phyloP scores from a whole-genome alignment of 352 stramenopile species.

The Phytophthora sp. region DNA sequence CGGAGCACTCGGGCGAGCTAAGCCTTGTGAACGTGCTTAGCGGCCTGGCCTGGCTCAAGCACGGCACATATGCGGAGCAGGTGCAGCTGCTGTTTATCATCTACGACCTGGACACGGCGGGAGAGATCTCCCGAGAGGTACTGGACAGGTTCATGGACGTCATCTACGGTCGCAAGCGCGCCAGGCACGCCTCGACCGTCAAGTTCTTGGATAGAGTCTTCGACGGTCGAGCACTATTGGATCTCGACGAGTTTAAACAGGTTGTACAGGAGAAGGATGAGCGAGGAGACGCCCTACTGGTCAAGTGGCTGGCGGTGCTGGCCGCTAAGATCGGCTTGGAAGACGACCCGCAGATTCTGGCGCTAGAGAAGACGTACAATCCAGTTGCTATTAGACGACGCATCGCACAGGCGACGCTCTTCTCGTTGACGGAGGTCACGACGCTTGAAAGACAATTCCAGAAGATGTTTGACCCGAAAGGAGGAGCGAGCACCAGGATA shows the following conservation, averaged over 20 bases:
- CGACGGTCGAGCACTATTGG: constrained; percentile 41
- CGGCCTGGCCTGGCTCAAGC: constrained; percentile 77
- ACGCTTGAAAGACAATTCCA: constrained; percentile 82
- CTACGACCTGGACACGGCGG: constrained; percentile 78
- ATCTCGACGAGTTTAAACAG: constrained; percentile 68
- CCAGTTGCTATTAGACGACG: constrained; percentile 79
- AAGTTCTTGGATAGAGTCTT: constrained; percentile 71
- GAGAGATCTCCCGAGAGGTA: constrained; percentile 69
- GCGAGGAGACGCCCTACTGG: constrained; percentile 56
- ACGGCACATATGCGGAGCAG: constrained; percentile 76
- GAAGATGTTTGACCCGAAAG: constrained; percentile 77
- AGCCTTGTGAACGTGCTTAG: constrained; percentile 68
- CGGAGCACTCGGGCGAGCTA: constrained; percentile 65
- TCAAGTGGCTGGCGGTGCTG: constrained; percentile 71
- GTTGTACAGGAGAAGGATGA: constrained; percentile 63
- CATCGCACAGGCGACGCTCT: constrained; percentile 74
- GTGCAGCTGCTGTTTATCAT: constrained; percentile 83
- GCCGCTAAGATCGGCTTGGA: constrained; percentile 69
- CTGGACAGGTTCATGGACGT: constrained; percentile 88
- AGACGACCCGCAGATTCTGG: constrained; percentile 76
- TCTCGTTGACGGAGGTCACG: constrained; percentile 76
- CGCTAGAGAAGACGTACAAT: constrained; percentile 81
- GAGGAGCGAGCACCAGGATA: constrained; percentile 69
- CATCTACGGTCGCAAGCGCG: constrained; percentile 71
- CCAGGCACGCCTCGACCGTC: constrained; percentile 49